These are phyloP conservation scores for Ottelia alismoides DNA, from an alignment of 106 monocot species.

Conservation along the genomic window DNA sequence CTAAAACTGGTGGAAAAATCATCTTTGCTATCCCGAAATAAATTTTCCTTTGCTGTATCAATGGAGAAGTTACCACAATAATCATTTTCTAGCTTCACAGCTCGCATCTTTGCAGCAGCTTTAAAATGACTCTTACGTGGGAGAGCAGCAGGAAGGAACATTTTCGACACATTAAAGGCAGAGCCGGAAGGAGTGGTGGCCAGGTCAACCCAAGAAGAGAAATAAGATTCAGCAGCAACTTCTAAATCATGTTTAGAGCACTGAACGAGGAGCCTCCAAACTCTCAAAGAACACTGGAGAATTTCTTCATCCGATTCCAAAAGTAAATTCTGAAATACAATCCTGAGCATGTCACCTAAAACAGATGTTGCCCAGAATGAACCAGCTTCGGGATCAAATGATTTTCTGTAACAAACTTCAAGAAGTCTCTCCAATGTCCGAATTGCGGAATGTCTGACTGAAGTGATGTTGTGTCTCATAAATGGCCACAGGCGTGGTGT, in stretches of 20 bases:
- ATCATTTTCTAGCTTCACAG: conserved; percentile 55
- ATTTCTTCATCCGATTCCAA: conserved; percentile 86
- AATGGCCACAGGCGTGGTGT: conserved; percentile 95
- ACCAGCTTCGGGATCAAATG: conserved; percentile 16
- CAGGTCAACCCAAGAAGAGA: conserved; percentile 70
- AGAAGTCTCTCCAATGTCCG: conserved; percentile 92
- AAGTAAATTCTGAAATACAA: conserved; percentile 91
- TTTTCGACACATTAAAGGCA: conserved; percentile 60
- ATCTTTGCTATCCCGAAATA: conserved; percentile 28
- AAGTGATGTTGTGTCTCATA: conserved; percentile 90
- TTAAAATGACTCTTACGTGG: conserved; percentile 81
- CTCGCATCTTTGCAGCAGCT: conserved; percentile 92
- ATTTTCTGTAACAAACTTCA: conserved; percentile 53
- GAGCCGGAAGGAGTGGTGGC: conserved; percentile 82
- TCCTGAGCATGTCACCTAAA: conserved; percentile 81
- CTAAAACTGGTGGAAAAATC: conserved; percentile 34
- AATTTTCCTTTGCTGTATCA: conserved; percentile 29
- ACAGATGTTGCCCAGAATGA: conserved; percentile 63
- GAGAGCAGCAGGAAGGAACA: conserved; percentile 82
- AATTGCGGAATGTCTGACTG: conserved; percentile 91
- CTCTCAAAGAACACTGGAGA: conserved; percentile 74
- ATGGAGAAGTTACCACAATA: conserved; percentile 10
- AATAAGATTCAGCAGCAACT: conserved; percentile 51
- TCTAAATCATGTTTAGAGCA: conserved; percentile 68
- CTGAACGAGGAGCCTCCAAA: conserved; percentile 87